Conservation (phyloP, 2,329 filamentous ascomycete species). For the Thelonectria blattea region DNA sequence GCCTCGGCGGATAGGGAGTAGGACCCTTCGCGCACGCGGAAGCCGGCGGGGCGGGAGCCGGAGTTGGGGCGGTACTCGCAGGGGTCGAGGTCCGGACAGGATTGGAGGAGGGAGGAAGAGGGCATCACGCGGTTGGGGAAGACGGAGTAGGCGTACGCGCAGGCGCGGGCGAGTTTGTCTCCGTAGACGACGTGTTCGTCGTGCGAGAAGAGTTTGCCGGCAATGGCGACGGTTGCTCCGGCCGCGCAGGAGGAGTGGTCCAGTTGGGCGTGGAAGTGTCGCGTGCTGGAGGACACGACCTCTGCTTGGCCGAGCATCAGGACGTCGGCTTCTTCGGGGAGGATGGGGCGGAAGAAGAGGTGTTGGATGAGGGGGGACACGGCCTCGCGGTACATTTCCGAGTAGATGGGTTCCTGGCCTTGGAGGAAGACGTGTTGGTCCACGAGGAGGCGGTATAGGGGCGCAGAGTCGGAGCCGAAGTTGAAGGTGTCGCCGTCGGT, state of each 20-base stretch:
- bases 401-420: slow-evolving; percentile 53
- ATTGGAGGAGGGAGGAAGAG: slow-evolving; percentile 59
- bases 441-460: slow-evolving; percentile 69
- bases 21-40: slow-evolving; percentile 24
- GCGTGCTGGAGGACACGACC: slow-evolving; percentile 41
- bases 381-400: slow-evolving; percentile 49
- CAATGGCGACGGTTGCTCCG: slow-evolving; percentile 69
- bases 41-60: slow-evolving; percentile 21
- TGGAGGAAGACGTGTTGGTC: slow-evolving; percentile 70
- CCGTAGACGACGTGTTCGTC: slow-evolving; percentile 62
- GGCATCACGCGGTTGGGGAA: slow-evolving; percentile 68
- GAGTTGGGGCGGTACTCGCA: slow-evolving; percentile 31
- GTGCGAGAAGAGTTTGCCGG: slow-evolving; percentile 58
- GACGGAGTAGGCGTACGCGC: slow-evolving; percentile 65
- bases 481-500: slow-evolving; percentile 48
- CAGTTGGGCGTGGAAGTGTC: slow-evolving; percentile 39
- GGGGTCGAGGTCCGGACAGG: slow-evolving; percentile 39
- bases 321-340: slow-evolving; percentile 64
- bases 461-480: slow-evolving; percentile 60
- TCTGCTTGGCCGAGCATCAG: slow-evolving; percentile 62
- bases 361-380: slow-evolving; percentile 63
- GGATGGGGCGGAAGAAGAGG: slow-evolving; percentile 71
- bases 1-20: slow-evolving; percentile 55
- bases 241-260: slow-evolving; percentile 70
- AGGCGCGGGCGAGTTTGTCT: slow-evolving; percentile 65